Conservation (phyloP, 441 rosid species). For the Eruca vesicaria region DNA sequence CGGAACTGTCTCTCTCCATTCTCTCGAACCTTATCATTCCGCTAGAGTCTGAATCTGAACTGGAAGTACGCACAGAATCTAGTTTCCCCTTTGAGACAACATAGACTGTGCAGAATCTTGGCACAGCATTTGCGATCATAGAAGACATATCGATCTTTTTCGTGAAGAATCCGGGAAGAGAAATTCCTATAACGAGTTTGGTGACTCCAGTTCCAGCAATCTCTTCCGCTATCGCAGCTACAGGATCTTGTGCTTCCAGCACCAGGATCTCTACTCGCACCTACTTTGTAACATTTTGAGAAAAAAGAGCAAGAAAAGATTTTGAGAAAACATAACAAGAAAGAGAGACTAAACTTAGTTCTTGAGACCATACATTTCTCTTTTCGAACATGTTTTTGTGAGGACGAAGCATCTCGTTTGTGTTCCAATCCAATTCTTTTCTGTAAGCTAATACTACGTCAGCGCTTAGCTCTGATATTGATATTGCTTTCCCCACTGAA, state of each 20-base stretch:
- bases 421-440: slow-evolving; percentile 75
- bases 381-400: slow-evolving; percentile 60
- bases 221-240: slow-evolving; percentile 72
- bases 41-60: slow-evolving; percentile 47
- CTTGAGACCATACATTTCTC: slow-evolving; percentile 48
- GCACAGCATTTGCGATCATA: slow-evolving; percentile 57
- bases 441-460: slow-evolving; percentile 77
- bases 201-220: slow-evolving; percentile 44
- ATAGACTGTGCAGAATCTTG: slow-evolving; percentile 76
- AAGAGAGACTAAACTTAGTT: no score
- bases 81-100: slow-evolving; percentile 78
- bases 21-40: slow-evolving; percentile 47
- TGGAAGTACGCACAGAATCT: slow-evolving; percentile 76
- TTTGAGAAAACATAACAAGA: background rate
- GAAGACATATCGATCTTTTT: slow-evolving; percentile 50
- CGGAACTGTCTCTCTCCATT: slow-evolving; percentile 37
- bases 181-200: slow-evolving; percentile 88
- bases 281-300: slow-evolving; percentile 34
- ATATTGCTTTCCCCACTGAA: no score
- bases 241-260: slow-evolving; percentile 71
- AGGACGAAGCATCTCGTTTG: no score
- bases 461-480: slow-evolving; percentile 73
- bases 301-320: no score
- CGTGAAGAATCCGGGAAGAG: slow-evolving; percentile 56
- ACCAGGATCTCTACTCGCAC: slow-evolving; percentile 55